phyloP scores from a whole-genome alignment of 495 filamentous ascomycete genomes.

The Penicillium roqueforti region DNA sequence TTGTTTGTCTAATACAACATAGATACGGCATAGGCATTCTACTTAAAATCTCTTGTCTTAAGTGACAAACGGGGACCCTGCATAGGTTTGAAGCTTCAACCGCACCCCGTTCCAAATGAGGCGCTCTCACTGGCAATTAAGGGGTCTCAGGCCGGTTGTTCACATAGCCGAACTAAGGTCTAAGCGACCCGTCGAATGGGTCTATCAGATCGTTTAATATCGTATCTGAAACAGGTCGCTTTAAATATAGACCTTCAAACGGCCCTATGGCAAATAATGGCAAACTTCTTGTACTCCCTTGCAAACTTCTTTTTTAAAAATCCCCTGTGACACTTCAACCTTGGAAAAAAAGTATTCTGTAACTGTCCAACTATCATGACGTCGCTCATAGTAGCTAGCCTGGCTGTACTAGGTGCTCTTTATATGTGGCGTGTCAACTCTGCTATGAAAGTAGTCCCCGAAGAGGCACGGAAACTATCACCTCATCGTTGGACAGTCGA shows the following conservation, averaged over 20 bases:
- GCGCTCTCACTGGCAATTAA: neutral
- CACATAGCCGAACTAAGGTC: slow-evolving; percentile 5
- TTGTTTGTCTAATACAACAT: too few relatives aligned
- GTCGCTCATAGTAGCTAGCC: slow-evolving; percentile 9
- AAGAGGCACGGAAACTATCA: slow-evolving; percentile 36
- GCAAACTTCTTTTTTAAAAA: neutral
- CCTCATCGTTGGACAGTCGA: slow-evolving; percentile 51
- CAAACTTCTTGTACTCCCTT: neutral
- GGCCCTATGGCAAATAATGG: neutral
- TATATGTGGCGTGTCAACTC: slow-evolving; percentile 52
- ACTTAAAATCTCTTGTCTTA: too few relatives aligned
- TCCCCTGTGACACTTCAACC: neutral
- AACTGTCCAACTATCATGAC: neutral
- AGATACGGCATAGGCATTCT: too few relatives aligned
- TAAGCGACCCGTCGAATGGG: slow-evolving; percentile 7
- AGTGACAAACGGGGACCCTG: too few relatives aligned
- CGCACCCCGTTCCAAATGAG: too few relatives aligned
- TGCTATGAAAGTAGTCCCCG: slow-evolving; percentile 46
- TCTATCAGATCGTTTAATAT: neutral
- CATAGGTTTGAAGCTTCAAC: neutral
- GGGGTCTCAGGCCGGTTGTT: slow-evolving; percentile 1
- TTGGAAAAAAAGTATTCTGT: neutral
- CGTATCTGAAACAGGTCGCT: neutral
- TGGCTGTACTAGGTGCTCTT: slow-evolving; percentile 28
- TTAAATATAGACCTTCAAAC: neutral